Percentiles rank a stretch among this genome's conserved stretches.
Conservation (phyloP, 1,284 basidiomycete species). For the Irpex rosettiformis region DNA sequence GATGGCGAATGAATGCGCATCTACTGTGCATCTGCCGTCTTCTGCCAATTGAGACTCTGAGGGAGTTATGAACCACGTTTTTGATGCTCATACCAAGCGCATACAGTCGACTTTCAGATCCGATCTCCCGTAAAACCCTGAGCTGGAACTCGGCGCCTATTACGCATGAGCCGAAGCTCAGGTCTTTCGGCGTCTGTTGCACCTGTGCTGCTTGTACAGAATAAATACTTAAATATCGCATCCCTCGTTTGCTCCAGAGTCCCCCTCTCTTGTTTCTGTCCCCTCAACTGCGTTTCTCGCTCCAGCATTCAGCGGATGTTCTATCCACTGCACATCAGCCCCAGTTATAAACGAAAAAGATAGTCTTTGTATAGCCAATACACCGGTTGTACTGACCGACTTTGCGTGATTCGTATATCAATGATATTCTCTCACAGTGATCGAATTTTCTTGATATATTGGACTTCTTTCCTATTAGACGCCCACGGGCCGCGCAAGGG, state of each 20-base stretch:
- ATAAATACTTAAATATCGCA: background rate
- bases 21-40: background rate
- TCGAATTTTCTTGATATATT: no score
- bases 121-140: background rate
- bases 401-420: no score
- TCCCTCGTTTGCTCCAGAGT: background rate
- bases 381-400: no score
- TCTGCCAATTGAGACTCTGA: background rate
- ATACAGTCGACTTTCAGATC: no score
- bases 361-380: no score
- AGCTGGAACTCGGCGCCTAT: no score
- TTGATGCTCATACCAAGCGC: no score
- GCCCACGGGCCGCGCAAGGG: no score
- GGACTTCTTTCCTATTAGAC: no score
- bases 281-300: background rate
- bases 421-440: no score
- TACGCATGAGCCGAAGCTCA: background rate
- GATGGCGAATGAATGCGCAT: background rate
- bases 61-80: background rate
- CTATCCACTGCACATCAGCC: no score
- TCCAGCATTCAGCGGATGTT: background rate
- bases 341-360: no score
- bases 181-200: background rate
- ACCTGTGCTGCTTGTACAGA: background rate
- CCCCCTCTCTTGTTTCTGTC: background rate